phyloP scores from a whole-genome alignment of 1,139 yeast species.

The Taiozyma sp. region DNA sequence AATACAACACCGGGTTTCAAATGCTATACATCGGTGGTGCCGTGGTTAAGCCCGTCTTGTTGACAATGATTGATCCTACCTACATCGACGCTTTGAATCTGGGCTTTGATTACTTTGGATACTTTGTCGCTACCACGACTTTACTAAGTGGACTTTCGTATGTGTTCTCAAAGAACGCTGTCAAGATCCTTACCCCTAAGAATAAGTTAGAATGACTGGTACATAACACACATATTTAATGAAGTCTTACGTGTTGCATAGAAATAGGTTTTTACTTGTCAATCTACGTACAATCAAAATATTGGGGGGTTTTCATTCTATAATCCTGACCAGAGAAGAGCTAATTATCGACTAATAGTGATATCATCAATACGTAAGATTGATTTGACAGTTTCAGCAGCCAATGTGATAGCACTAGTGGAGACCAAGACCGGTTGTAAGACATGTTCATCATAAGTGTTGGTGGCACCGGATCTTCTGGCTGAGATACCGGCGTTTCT shows the following conservation, averaged over 20 bases:
- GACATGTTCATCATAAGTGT: constrained; percentile 90
- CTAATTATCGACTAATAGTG: constrained; percentile 61
- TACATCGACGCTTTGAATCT: constrained; percentile 7
- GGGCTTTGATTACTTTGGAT: constrained; percentile 38
- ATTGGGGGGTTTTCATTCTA: not conserved
- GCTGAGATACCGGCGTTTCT: constrained; percentile 94
- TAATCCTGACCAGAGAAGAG: not conserved
- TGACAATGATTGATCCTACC: constrained; percentile 20
- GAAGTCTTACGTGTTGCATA: not conserved
- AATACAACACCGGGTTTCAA: constrained; percentile 85
- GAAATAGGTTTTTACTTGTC: not conserved
- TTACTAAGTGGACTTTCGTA: constrained; percentile 76
- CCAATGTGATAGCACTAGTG: constrained; percentile 89
- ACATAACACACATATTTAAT: not conserved
- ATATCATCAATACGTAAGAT: constrained; percentile 95
- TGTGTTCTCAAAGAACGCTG: constrained; percentile 62
- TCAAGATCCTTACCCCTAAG: constrained; percentile 37
- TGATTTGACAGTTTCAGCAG: constrained; percentile 94
- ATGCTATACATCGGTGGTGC: constrained; percentile 84
- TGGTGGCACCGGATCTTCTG: constrained; percentile 89
- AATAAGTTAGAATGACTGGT: not conserved
- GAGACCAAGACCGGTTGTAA: constrained; percentile 94
- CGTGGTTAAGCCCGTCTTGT: constrained; percentile 61
- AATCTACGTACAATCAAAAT: not conserved
- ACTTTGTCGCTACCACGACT: constrained; percentile 74